These are phyloP conservation scores for Eragrostis tef DNA, from an alignment of 202 grass and related monocot genomes.

Conservation along the genomic window DNA sequence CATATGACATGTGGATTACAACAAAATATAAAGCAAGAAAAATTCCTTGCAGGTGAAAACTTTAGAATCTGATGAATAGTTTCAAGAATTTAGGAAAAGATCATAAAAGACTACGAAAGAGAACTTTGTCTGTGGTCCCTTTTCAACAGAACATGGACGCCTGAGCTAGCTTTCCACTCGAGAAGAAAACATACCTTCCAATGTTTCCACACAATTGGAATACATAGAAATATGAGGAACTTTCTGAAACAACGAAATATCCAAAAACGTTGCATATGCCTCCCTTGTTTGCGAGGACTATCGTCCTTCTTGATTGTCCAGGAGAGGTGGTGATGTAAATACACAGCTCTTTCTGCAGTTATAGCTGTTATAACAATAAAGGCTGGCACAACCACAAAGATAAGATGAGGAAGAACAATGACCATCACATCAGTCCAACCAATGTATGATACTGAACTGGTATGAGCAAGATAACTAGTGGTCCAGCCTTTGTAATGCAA, in stretches of 20 bases:
- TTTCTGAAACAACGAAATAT: constrained; percentile 46
- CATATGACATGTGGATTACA: not conserved
- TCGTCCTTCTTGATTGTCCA: constrained; percentile 48
- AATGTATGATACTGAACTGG: constrained; percentile 19
- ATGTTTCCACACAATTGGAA: constrained; percentile 50
- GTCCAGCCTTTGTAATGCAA: constrained; percentile 56
- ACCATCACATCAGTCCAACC: constrained; percentile 64
- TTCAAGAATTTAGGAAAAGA: not conserved
- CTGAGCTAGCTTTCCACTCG: not conserved
- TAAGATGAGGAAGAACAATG: constrained; percentile 64
- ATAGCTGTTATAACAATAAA: constrained; percentile 58
- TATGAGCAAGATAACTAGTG: constrained; percentile 25
- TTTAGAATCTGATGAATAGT: not conserved
- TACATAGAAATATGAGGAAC: constrained; percentile 43
- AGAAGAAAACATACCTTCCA: constrained; percentile 50
- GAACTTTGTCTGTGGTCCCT: not conserved
- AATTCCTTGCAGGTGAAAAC: not conserved
- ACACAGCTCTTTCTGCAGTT: constrained; percentile 48
- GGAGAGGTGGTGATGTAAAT: constrained; percentile 33
- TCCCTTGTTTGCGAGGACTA: constrained; percentile 28
- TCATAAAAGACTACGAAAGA: not conserved
- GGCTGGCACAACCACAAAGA: constrained; percentile 54
- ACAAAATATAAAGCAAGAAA: constrained; percentile 8
- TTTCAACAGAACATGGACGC: not conserved
- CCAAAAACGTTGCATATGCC: not conserved